phyloP scores from a whole-genome alignment of 495 filamentous ascomycete genomes.

The Talaromyces trachyspermus region DNA sequence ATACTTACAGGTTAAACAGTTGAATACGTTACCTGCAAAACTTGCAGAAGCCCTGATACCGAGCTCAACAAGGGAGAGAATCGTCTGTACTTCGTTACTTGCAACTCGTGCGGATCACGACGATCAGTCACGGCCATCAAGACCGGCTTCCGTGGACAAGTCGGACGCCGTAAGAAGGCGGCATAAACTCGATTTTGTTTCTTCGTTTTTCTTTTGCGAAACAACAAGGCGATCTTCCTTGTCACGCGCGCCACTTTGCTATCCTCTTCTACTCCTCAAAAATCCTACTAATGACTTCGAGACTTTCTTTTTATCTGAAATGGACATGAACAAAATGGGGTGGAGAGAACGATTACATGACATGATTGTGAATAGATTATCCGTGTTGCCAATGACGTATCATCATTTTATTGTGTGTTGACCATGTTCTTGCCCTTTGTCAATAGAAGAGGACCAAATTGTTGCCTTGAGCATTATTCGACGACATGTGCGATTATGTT shows the following conservation, averaged over 20 bases:
- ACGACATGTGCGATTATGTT: too few relatives aligned
- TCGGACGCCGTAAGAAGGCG: constrained; percentile 79
- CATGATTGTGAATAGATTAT: constrained; percentile 6
- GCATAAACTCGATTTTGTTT: constrained; percentile 1
- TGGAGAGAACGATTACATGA: constrained; percentile 2
- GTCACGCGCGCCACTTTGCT: not conserved
- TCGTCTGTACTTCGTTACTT: constrained; percentile 78
- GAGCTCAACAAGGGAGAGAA: constrained; percentile 98
- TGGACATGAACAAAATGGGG: constrained; percentile 6
- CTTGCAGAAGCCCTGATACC: constrained; percentile 88
- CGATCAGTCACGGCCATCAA: constrained; percentile 96
- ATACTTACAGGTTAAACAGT: constrained; percentile 38
- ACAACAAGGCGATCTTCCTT: not conserved
- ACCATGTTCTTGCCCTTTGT: too few relatives aligned
- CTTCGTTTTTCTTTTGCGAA: not conserved
- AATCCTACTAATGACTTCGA: not conserved
- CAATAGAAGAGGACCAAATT: too few relatives aligned
- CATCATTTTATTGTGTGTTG: too few relatives aligned
- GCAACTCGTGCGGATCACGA: constrained; percentile 83
- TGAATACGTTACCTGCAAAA: constrained; percentile 99
- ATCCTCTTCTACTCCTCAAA: not conserved
- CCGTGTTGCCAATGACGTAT: constrained; percentile 1
- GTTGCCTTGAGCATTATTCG: too few relatives aligned
- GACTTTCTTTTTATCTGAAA: not conserved
- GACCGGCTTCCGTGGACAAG: constrained; percentile 97